These are phyloP conservation scores for Boletus subparvulus DNA, from an alignment of 768 basidiomycete genomes.

Conservation along the genomic window DNA sequence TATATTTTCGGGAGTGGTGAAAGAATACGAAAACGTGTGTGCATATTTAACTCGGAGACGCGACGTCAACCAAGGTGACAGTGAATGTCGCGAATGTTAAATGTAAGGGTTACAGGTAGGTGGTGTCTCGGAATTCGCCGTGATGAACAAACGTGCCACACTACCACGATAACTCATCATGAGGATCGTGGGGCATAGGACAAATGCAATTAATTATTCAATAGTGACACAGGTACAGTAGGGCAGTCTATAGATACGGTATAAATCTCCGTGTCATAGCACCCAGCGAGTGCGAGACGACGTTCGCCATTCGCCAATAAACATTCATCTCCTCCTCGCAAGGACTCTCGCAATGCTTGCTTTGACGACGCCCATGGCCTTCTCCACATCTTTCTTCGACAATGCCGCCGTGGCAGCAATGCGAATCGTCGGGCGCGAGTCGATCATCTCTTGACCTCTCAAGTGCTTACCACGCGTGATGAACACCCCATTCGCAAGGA, in stretches of 20 bases:
- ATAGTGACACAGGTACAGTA: constrained; percentile 15
- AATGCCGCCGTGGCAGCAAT: constrained; percentile 78
- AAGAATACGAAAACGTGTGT: no score
- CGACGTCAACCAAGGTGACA: no score
- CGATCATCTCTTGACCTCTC: constrained; percentile 78
- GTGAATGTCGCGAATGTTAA: no score
- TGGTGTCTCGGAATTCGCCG: no score
- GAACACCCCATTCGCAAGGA: constrained; percentile 76
- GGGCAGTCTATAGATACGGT: constrained; percentile 27
- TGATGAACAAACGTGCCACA: no score
- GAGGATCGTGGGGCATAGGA: not conserved
- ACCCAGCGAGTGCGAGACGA: not conserved
- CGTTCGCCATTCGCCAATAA: not conserved
- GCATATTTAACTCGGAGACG: no score
- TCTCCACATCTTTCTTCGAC: constrained; percentile 89
- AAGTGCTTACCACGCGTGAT: constrained; percentile 82
- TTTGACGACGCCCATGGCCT: constrained; percentile 75
- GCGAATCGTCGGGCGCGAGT: constrained; percentile 81
- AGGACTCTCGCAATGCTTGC: constrained; percentile 73
- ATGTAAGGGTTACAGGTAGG: no score
- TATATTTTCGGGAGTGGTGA: no score
- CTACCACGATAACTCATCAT: not conserved
- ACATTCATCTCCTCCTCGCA: constrained; percentile 49
- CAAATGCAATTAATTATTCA: constrained; percentile 8
- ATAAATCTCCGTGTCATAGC: constrained; percentile 24